Base-by-base conservation (phyloP, 495 filamentous ascomycete species). In the Hypoxylon rickii region DNA sequence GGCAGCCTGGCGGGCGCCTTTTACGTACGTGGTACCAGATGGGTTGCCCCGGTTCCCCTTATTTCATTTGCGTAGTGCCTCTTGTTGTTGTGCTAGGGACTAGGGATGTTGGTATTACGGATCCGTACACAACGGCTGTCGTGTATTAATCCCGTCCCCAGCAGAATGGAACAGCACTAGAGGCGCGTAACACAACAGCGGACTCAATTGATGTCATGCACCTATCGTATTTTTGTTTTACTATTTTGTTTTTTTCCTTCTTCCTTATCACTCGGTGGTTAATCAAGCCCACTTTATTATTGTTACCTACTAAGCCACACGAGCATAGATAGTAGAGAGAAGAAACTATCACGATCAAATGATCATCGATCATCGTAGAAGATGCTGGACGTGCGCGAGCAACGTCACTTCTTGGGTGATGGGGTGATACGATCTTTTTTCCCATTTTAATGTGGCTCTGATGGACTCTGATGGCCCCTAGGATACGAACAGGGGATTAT, bases 401-500 rank as follows among this genome's bases (percentile, higher is more conserved):
- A 63, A 63, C 53, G 59, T 63, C 59, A 58, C 59, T 49, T 44
- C 44, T 45, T 39, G 51, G 44, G 49, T 12, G 45, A 63, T 63
- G 59, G 53, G 59, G 59, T 63, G 59, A 41, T 63, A 63, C 53
- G 53, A 63, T 63, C 53, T 29, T 10, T 29, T 10, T 57, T 24
- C 36, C 32, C 32, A 36, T 55, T 39, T 40, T 55, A 22, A 22
- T 52, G 33, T 49, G 37, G 42, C 44, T 18, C 38, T 54, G 53
- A 63, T 58, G 40, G 37, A 37, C 44, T 18, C 38, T 54, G 53
- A 63, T 58, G 40, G 41, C 49, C 59, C 44, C 53, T 53, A n/a
- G 59, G 59, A 63, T 63, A 58, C 59, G 53, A 58, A 53, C 59
- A 58, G 53, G 59, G 56, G 37, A 49, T 31, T 49, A 45, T 63